These are phyloP conservation scores for Apiotrichum veenhuisii DNA, from an alignment of 1,284 basidiomycete species.

Conservation along the genomic window DNA sequence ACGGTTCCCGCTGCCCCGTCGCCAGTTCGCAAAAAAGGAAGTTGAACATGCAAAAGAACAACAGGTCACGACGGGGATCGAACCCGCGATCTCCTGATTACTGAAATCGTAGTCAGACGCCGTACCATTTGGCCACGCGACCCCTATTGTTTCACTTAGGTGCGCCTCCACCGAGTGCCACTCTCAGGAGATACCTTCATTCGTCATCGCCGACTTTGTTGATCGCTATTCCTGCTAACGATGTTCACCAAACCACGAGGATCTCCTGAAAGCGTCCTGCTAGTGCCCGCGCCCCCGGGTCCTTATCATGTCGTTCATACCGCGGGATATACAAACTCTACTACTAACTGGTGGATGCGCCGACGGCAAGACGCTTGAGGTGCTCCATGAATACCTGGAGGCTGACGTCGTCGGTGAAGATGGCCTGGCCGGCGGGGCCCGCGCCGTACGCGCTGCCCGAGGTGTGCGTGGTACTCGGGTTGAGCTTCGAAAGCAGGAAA, in stretches of 20 bases:
- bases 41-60: too few relatives aligned
- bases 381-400: conserved; percentile 96
- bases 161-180: too few relatives aligned
- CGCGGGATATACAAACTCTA: conserved; percentile 6
- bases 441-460: conserved; percentile 72
- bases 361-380: conserved; percentile 68
- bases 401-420: conserved; percentile 98
- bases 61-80: too few relatives aligned
- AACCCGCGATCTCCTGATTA: too few relatives aligned
- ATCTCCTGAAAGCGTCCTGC: too few relatives aligned
- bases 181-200: too few relatives aligned
- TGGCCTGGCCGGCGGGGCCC: conserved; percentile 75
- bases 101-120: too few relatives aligned
- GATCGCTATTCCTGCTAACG: too few relatives aligned
- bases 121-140: neutral
- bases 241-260: too few relatives aligned
- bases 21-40: too few relatives aligned
- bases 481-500: conserved; percentile 93
- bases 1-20: too few relatives aligned
- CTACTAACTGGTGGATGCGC: conserved; percentile 42
- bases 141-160: neutral
- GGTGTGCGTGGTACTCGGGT: conserved; percentile 98
- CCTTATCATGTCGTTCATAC: conserved; percentile 4
- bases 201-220: too few relatives aligned
- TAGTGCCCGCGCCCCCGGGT: neutral